Conservation (phyloP, 108 stramenopile species). For the Discostella stelligeroides region DNA sequence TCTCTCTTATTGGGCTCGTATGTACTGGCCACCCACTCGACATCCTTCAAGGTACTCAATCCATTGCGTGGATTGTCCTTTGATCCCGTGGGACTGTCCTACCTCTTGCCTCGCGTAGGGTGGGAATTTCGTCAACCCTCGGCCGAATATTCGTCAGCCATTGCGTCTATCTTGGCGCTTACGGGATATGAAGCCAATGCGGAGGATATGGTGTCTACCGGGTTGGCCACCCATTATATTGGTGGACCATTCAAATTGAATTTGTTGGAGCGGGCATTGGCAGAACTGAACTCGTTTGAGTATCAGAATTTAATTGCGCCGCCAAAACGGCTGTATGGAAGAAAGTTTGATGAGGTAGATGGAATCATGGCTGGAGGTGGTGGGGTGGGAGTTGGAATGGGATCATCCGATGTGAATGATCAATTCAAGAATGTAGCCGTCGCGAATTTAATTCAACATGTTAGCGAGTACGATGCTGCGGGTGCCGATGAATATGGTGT, state of each 20-base stretch:
- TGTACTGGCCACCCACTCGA: conserved; percentile 71
- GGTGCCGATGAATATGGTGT: conserved; percentile 52
- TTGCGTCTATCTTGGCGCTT: conserved; percentile 67
- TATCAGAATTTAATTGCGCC: conserved; percentile 57
- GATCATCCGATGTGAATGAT: conserved; percentile 54
- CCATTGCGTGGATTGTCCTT: conserved; percentile 76
- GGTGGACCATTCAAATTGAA: conserved; percentile 53
- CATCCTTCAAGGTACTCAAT: conserved; percentile 66
- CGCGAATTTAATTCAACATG: conserved; percentile 60
- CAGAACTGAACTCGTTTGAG: conserved; percentile 59
- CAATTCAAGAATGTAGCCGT: conserved; percentile 66
- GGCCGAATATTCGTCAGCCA: conserved; percentile 53
- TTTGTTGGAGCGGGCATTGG: conserved; percentile 63
- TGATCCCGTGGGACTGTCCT: conserved; percentile 81
- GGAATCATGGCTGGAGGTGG: too few relatives aligned
- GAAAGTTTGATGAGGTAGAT: conserved; percentile 27
- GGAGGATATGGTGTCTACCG: conserved; percentile 82
- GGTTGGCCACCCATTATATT: conserved; percentile 77
- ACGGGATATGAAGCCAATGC: conserved; percentile 78
- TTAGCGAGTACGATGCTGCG: conserved; percentile 65
- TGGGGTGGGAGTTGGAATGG: background rate
- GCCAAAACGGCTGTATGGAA: conserved; percentile 49
- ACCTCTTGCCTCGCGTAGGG: conserved; percentile 75
- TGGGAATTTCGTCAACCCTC: conserved; percentile 68
- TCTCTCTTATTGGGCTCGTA: conserved; percentile 67